Percentiles rank a stretch among this genome's conserved stretches.
Evolutionary conservation across 495 filamentous ascomycete genomes (phyloP).

Genomic region (Penicillium simplicissimum): DNA sequence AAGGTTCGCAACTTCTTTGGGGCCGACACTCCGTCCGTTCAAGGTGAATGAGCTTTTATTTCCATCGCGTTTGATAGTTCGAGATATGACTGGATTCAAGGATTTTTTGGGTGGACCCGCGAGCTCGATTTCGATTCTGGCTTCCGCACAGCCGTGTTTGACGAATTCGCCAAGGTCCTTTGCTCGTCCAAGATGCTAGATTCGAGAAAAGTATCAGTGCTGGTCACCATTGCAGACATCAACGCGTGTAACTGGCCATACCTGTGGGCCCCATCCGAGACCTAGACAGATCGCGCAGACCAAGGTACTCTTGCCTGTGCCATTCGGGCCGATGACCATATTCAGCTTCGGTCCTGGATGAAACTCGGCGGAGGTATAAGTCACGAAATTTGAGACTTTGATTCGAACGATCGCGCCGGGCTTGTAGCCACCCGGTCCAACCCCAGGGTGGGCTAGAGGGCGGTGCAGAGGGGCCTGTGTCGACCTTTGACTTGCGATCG

Average conservation of each 20-base stretch:
- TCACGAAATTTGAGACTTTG: conserved; percentile 88
- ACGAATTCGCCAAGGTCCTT: conserved; percentile 87
- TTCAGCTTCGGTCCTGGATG: conserved; percentile 89
- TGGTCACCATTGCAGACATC: conserved; percentile 2
- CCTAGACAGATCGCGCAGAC: conserved; percentile 97
- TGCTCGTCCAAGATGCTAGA: conserved; percentile 78
- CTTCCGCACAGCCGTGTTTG: conserved; percentile 80
- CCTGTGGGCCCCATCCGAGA: conserved; percentile 75
- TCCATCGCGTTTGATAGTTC: conserved; percentile 76
- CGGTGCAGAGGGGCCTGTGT: conserved; percentile 2
- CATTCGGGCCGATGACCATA: conserved; percentile 98
- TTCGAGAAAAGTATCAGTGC: conserved; percentile 2
- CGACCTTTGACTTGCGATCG: neutral
- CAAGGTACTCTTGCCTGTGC: conserved; percentile 95
- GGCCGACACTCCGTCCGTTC: conserved; percentile 58
- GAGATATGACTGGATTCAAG: conserved; percentile 69
- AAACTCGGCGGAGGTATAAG: conserved; percentile 88
- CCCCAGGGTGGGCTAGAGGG: conserved; percentile 9
- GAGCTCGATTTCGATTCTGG: conserved; percentile 87
- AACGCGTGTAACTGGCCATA: conserved; percentile 32
- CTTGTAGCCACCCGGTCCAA: conserved; percentile 49
- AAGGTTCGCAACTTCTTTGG: conserved; percentile 62
- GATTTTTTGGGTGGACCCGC: conserved; percentile 50
- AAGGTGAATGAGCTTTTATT: conserved; percentile 75
- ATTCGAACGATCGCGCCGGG: conserved; percentile 90